Evolutionary conservation across 73 alveolate genomes (phyloP).

Genomic region (Blepharisma japonicum): DNA sequence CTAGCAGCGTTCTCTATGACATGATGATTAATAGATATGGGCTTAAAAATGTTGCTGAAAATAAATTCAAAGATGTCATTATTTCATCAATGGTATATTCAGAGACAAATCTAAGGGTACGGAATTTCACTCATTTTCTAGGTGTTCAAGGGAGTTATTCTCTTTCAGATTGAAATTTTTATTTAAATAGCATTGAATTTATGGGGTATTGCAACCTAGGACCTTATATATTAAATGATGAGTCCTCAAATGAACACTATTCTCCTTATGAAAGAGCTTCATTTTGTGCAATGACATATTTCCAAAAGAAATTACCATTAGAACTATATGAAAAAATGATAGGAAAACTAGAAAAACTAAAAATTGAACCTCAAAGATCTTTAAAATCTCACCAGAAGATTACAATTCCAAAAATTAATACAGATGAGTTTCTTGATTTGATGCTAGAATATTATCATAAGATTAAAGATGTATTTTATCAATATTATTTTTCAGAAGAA

Average conservation of each 20-base stretch:
- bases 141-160: neutral
- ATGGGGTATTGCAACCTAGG: neutral
- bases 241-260: neutral
- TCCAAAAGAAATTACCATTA: neutral
- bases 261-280: neutral
- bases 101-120: neutral
- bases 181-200: neutral
- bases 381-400: neutral
- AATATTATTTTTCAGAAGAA: neutral
- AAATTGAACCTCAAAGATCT: neutral
- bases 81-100: neutral
- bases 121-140: constrained; percentile 17
- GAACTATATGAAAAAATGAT: neutral
- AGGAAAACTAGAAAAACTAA: neutral
- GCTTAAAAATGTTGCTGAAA: constrained; percentile 32
- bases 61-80: constrained; percentile 27
- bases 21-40: constrained; percentile 16
- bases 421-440: constrained; percentile 19
- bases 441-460: neutral
- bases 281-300: neutral
- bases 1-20: constrained; percentile 5
- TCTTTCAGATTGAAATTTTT: constrained; percentile 9
- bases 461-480: neutral
- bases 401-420: neutral
- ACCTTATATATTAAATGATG: neutral